A percentile compares a stretch with the other conserved stretches of the same genome.
These are phyloP conservation scores for Termitomyces eurrhizus DNA, from an alignment of 768 basidiomycete genomes.

Conservation along the genomic window DNA sequence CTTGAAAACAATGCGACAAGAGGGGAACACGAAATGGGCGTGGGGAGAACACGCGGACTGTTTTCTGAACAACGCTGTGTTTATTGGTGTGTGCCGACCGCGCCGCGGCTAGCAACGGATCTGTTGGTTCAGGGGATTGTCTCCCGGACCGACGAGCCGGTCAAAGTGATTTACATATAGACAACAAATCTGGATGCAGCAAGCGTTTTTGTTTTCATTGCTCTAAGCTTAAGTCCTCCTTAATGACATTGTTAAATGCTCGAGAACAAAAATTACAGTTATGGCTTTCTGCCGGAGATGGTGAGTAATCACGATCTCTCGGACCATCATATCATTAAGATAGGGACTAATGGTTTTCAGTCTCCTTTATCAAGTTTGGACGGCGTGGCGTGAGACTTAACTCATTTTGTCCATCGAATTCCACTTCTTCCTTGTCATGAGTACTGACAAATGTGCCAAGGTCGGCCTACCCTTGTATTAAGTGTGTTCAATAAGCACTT, in stretches of 20 bases:
- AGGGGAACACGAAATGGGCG: constrained; percentile 7
- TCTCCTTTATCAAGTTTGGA: neutral
- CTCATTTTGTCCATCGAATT: neutral
- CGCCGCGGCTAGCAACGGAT: neutral
- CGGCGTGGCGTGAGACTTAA: neutral
- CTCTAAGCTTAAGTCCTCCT: no score
- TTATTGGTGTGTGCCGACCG: neutral
- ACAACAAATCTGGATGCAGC: no score
- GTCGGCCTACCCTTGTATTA: no score
- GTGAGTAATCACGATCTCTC: no score
- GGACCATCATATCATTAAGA: neutral
- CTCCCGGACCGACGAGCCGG: no score
- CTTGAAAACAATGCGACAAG: constrained; percentile 3
- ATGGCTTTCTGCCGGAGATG: neutral
- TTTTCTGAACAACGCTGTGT: neutral
- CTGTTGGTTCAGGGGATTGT: neutral
- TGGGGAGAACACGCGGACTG: constrained; percentile 9
- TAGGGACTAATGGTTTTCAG: neutral
- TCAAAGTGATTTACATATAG: no score
- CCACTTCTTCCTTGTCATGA: neutral
- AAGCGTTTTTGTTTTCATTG: no score
- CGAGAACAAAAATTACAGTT: neutral
- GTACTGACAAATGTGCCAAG: neutral
- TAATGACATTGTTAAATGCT: neutral
- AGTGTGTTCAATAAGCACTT: neutral